Percentiles rank a stretch among this genome's conserved stretches.
Conservation (phyloP, 257 asterid genomes). For the Capsicum pubescens region DNA sequence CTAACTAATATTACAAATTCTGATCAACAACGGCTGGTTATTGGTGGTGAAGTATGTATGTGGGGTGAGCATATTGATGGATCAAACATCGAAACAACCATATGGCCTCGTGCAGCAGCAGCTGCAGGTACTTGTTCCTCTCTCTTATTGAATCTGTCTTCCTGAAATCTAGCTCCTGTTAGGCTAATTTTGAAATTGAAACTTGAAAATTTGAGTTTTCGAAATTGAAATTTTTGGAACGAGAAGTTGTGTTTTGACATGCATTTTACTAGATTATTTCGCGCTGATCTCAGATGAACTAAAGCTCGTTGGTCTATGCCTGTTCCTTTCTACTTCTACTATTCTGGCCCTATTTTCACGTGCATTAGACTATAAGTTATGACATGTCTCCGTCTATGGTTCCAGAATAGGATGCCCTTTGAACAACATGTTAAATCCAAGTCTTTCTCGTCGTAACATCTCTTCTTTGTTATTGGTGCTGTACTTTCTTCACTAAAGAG, state of each 20-base stretch:
- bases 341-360: not conserved
- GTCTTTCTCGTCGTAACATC: not conserved
- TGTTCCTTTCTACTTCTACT: not conserved
- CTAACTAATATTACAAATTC: slow-evolving; percentile 73
- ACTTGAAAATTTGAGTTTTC: too few relatives aligned
- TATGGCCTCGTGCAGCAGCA: slow-evolving; percentile 99
- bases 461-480: not conserved
- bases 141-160: not conserved
- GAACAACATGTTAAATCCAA: not conserved
- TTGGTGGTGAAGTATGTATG: slow-evolving; percentile 92
- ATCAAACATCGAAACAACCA: slow-evolving; percentile 82
- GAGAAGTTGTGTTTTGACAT: too few relatives aligned
- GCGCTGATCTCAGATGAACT: not conserved
- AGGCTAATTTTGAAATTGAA: too few relatives aligned
- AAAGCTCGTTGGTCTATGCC: not conserved
- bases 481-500: slow-evolving; percentile 45
- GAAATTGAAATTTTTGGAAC: too few relatives aligned
- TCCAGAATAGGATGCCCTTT: not conserved
- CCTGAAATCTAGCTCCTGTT: not conserved
- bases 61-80: slow-evolving; percentile 86
- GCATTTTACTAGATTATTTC: not conserved
- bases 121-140: slow-evolving; percentile 73
- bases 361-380: not conserved
- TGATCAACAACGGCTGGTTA: slow-evolving; percentile 65
- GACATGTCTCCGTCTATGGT: too few relatives aligned